These are phyloP conservation scores for Hyaloscypha finlandica DNA, from an alignment of 495 filamentous ascomycete species.

Conservation along the genomic window DNA sequence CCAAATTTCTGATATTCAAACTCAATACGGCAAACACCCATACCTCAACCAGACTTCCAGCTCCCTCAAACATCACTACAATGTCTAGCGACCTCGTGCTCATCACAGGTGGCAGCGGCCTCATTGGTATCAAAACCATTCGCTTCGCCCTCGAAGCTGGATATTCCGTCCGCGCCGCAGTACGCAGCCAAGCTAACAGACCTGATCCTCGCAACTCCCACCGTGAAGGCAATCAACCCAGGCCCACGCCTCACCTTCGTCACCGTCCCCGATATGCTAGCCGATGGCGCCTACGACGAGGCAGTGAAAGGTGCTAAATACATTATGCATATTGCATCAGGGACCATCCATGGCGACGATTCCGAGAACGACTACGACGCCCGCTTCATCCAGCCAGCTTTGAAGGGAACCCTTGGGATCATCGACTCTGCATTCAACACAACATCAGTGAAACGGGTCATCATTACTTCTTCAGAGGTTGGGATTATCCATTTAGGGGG, in stretches of 20 bases:
- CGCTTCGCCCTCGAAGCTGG: neutral
- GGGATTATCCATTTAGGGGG: too few relatives aligned
- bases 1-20: too few relatives aligned
- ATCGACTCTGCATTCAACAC: slow-evolving; percentile 40
- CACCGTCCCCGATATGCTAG: neutral
- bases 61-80: too few relatives aligned
- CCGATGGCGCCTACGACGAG: slow-evolving; percentile 43
- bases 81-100: too few relatives aligned
- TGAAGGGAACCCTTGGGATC: slow-evolving; percentile 40
- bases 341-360: neutral
- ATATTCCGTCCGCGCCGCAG: neutral
- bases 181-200: neutral
- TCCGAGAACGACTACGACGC: slow-evolving; percentile 18
- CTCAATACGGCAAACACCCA: too few relatives aligned
- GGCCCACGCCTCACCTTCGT: neutral
- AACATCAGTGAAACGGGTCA: slow-evolving; percentile 38
- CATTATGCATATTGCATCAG: slow-evolving; percentile 54
- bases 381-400: slow-evolving; percentile 39
- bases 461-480: slow-evolving; percentile 33
- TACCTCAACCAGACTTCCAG: too few relatives aligned
- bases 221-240: neutral
- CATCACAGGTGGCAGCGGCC: neutral
- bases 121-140: neutral
- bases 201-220: neutral
- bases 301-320: slow-evolving; percentile 46